Percentiles rank a stretch among this genome's conserved stretches.
These are phyloP conservation scores for Colletotrichum zoysiae DNA, from an alignment of 2,329 filamentous ascomycete species.

Conservation along the genomic window DNA sequence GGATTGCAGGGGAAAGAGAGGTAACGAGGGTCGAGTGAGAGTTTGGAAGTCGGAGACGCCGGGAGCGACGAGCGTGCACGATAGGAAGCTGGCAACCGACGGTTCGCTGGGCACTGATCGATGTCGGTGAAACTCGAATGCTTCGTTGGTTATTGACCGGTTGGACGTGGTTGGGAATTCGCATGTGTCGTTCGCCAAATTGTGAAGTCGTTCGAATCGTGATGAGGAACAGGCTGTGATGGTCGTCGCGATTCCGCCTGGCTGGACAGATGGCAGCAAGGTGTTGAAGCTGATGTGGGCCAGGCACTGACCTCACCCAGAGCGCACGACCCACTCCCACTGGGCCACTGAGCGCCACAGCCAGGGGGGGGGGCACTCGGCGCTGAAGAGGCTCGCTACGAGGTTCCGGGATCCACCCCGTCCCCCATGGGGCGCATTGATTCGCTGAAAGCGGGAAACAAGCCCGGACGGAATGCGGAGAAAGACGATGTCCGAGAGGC, in stretches of 20 bases:
- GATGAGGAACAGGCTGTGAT: conserved; percentile 10
- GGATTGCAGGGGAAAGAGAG: conserved; percentile 37
- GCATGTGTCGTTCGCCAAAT: neutral
- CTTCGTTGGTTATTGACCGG: neutral
- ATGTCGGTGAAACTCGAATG: neutral
- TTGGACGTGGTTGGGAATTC: neutral
- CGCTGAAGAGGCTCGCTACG: conserved; percentile 33
- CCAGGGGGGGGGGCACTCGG: conserved; percentile 28
- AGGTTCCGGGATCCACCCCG: neutral
- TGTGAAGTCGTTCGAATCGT: conserved; percentile 15
- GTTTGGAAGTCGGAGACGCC: conserved; percentile 24
- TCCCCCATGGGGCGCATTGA: neutral
- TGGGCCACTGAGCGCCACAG: conserved; percentile 17
- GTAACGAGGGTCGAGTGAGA: conserved; percentile 10
- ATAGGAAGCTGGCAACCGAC: neutral
- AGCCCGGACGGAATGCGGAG: conserved; percentile 31
- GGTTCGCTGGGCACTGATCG: conserved; percentile 4
- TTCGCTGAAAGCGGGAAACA: conserved; percentile 6
- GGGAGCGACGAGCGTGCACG: conserved; percentile 19
- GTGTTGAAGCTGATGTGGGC: conserved; percentile 39
- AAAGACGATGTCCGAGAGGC: conserved; percentile 29
- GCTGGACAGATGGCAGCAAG: conserved; percentile 35
- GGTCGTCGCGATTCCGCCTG: conserved; percentile 31
- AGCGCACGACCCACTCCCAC: conserved; percentile 29
- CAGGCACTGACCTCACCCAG: conserved; percentile 40